Conservation (phyloP, 1,284 basidiomycete genomes). For the Cutaneotrichosporon sp. region DNA sequence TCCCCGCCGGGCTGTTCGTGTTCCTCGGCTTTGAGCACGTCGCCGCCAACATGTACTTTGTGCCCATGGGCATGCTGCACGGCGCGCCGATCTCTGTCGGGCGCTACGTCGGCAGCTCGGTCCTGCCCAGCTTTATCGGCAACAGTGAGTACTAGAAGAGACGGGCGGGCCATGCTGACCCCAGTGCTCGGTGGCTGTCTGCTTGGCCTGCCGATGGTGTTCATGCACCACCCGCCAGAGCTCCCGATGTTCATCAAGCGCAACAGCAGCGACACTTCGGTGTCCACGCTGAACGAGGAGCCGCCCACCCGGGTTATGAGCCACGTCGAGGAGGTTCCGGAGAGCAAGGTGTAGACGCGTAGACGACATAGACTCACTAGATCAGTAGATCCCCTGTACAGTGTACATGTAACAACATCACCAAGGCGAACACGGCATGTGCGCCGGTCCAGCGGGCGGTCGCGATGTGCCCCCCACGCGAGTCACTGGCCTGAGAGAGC, state of each 20-base stretch:
- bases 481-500: no score
- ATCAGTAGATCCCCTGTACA: no score
- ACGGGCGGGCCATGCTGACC: conserved; percentile 4
- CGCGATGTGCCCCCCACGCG: no score
- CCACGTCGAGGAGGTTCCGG: no score
- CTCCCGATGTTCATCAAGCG: neutral
- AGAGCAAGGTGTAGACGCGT: no score
- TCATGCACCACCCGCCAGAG: conserved; percentile 12
- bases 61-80: conserved; percentile 47
- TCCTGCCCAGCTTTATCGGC: conserved; percentile 34
- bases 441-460: no score
- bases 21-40: conserved; percentile 50
- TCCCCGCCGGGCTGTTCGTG: conserved; percentile 51
- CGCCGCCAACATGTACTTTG: conserved; percentile 44
- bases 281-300: no score
- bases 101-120: conserved; percentile 26
- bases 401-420: no score
- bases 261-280: no score
- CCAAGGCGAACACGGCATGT: no score
- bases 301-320: no score
- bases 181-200: conserved; percentile 24
- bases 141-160: conserved; percentile 28
- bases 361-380: no score
- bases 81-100: conserved; percentile 27
- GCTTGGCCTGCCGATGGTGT: conserved; percentile 19